Evolutionary conservation across 371 early-diverging fungal genomes (phyloP).

Genomic region (Smittium culicis): DNA sequence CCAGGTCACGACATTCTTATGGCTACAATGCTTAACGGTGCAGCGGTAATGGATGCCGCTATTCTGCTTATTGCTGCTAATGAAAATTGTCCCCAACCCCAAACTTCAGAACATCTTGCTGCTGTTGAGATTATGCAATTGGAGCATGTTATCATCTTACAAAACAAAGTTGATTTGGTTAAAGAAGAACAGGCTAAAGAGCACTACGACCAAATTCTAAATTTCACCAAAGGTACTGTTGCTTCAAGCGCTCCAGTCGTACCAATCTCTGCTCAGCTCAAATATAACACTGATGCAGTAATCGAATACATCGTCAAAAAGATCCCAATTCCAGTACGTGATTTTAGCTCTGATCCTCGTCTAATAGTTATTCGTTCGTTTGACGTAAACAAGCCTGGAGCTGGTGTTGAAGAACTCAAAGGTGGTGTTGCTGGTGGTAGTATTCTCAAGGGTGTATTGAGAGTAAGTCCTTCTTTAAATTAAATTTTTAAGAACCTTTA

Average conservation of each 20-base stretch:
- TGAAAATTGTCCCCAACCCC: constrained; percentile 99
- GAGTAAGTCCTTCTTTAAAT: constrained; percentile 21
- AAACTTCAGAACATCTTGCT: constrained; percentile 99
- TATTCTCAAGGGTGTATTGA: constrained; percentile 91
- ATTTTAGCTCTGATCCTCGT: constrained; percentile 81
- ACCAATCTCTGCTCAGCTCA: constrained; percentile 98
- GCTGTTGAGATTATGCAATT: constrained; percentile 99
- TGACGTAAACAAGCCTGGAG: constrained; percentile 99
- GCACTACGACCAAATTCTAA: constrained; percentile 88
- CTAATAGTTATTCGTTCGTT: constrained; percentile 99
- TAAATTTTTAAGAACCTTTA: no score
- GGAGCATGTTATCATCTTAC: constrained; percentile 95
- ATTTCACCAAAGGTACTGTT: constrained; percentile 91
- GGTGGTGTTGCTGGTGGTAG: constrained; percentile 99
- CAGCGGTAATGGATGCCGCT: constrained; percentile 99
- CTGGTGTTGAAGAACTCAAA: constrained; percentile 84
- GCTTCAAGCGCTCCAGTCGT: constrained; percentile 97
- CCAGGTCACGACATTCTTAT: constrained; percentile 99
- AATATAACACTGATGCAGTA: constrained; percentile 99
- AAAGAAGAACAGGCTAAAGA: constrained; percentile 90
- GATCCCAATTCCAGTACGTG: constrained; percentile 94
- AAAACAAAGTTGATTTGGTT: constrained; percentile 99
- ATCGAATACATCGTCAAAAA: constrained; percentile 98
- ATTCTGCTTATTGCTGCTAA: constrained; percentile 98
- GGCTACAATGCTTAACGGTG: constrained; percentile 99